Percentiles rank a stretch among this genome's conserved stretches.
Conservation (phyloP, 116 monocot species). For the Zostera marina region DNA sequence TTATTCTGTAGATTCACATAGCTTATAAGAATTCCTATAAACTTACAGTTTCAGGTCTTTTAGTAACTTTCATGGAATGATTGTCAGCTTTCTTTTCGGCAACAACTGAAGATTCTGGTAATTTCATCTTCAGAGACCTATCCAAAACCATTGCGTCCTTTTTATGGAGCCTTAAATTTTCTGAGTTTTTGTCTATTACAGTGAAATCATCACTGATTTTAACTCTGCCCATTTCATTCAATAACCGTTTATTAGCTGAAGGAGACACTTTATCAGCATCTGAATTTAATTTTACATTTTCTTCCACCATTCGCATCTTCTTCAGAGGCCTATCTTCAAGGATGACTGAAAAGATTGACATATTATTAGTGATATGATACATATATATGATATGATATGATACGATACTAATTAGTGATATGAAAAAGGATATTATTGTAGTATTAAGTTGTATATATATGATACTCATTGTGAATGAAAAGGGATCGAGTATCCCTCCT, state of each 20-base stretch:
- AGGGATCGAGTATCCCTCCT: no score
- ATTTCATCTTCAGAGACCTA: constrained; percentile 1
- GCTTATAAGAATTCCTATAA: neutral
- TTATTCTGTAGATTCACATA: no score
- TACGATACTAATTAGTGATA: no score
- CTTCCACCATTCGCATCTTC: constrained; percentile 7
- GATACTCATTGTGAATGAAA: no score
- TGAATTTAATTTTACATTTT: neutral
- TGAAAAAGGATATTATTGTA: no score
- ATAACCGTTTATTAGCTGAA: neutral
- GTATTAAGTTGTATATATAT: no score
- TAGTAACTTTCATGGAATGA: constrained; percentile 6
- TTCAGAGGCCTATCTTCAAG: neutral
- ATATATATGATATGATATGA: no score
- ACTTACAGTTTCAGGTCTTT: constrained; percentile 12
- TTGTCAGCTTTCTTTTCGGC: neutral
- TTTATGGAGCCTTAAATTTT: constrained; percentile 1
- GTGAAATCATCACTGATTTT: constrained; percentile 5
- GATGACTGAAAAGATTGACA: neutral
- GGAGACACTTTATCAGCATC: neutral
- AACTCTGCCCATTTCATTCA: neutral
- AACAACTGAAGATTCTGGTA: neutral
- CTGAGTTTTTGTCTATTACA: neutral
- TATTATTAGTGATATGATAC: no score
- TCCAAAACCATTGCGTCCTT: constrained; percentile 1